These are phyloP conservation scores for Pichia paraexigua DNA, from an alignment of 805 yeast genomes.

Conservation along the genomic window DNA sequence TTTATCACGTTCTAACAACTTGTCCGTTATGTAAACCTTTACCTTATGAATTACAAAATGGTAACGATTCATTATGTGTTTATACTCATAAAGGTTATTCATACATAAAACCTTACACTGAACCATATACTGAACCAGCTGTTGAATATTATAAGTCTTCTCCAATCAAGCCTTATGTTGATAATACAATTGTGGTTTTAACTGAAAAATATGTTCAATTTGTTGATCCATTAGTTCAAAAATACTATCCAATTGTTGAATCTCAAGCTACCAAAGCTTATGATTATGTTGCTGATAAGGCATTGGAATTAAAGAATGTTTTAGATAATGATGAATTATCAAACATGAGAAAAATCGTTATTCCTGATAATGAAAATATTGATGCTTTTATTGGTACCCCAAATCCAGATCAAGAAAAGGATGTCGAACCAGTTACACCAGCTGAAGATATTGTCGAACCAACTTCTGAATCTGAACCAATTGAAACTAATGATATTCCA, in stretches of 20 bases:
- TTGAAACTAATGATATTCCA: neutral
- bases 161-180: conserved; percentile 20
- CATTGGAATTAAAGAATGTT: conserved; percentile 2
- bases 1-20: conserved; percentile 15
- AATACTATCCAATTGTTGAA: conserved; percentile 9
- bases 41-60: conserved; percentile 3
- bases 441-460: conserved; percentile 7
- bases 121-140: conserved; percentile 13
- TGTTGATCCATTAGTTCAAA: conserved; percentile 16
- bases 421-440: conserved; percentile 1
- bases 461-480: conserved; percentile 1
- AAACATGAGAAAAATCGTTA: conserved; percentile 6
- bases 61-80: conserved; percentile 17
- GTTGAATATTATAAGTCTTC: conserved; percentile 15
- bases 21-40: conserved; percentile 21
- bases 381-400: conserved; percentile 6
- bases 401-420: neutral
- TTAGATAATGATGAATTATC: conserved; percentile 3
- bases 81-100: conserved; percentile 16
- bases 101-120: conserved; percentile 15
- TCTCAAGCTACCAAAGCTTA: conserved; percentile 3
- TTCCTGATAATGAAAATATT: conserved; percentile 3
- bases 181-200: conserved; percentile 5
- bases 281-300: neutral
- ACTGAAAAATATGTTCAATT: conserved; percentile 8